These are phyloP conservation scores for Boletus reticuloceps DNA, from an alignment of 768 basidiomycete species.

Conservation along the genomic window DNA sequence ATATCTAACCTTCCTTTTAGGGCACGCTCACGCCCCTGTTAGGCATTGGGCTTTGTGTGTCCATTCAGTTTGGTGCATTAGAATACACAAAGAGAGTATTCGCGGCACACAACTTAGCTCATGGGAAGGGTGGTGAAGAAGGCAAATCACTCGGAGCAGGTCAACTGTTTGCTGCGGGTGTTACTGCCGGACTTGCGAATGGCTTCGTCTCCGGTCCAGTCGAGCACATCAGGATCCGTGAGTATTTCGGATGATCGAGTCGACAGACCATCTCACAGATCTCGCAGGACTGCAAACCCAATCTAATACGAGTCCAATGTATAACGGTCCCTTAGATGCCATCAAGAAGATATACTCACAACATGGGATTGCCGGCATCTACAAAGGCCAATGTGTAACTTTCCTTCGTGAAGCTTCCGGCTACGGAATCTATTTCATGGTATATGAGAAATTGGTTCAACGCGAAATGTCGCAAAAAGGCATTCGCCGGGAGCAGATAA, in stretches of 20 bases:
- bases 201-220: constrained; percentile 94
- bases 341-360: constrained; percentile 76
- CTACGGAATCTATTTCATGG: constrained; percentile 87
- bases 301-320: constrained; percentile 69
- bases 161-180: constrained; percentile 77
- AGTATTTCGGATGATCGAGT: constrained; percentile 1
- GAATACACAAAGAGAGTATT: constrained; percentile 85
- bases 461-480: constrained; percentile 74
- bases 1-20: constrained; percentile 37
- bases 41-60: constrained; percentile 92
- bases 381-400: constrained; percentile 91
- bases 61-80: constrained; percentile 92
- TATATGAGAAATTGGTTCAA: constrained; percentile 91
- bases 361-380: constrained; percentile 81
- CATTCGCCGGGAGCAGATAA: constrained; percentile 74
- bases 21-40: constrained; percentile 88
- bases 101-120: constrained; percentile 53
- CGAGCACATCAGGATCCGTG: constrained; percentile 88
- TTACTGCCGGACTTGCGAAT: constrained; percentile 86
- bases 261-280: constrained; percentile 2
- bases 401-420: constrained; percentile 79
- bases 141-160: constrained; percentile 54
- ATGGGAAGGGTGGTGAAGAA: constrained; percentile 62
- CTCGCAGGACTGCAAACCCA: constrained; percentile 85
- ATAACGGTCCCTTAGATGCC: constrained; percentile 85